Percentiles rank a stretch among this genome's conserved stretches.
phyloP scores from a whole-genome alignment of 495 filamentous ascomycete genomes.

The Cercophora samala region DNA sequence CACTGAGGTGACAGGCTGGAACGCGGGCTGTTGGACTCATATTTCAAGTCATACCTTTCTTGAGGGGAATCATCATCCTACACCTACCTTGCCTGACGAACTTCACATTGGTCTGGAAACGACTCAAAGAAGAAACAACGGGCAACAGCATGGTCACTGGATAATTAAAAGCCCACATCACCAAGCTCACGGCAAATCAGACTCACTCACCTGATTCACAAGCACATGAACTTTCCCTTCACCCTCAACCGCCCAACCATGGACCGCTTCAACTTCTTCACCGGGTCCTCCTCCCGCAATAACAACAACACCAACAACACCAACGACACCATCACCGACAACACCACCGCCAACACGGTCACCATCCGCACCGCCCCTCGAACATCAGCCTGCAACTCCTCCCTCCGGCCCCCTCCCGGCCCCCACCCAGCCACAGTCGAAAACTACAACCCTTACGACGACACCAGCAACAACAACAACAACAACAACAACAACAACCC shows the following conservation, averaged over 20 bases:
- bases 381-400: slow-evolving; percentile 22
- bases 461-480: slow-evolving; percentile 27
- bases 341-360: slow-evolving; percentile 5
- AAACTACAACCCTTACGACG: slow-evolving; percentile 6
- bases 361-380: background rate
- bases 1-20: background rate
- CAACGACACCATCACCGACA: background rate
- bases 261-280: slow-evolving; percentile 35
- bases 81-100: background rate
- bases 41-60: background rate
- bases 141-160: background rate
- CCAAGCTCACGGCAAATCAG: background rate
- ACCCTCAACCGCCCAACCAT: slow-evolving; percentile 19
- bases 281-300: background rate
- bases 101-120: background rate
- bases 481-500: slow-evolving; percentile 26
- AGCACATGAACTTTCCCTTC: slow-evolving; percentile 22
- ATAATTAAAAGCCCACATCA: background rate
- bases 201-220: slow-evolving; percentile 3
- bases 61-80: too few relatives aligned
- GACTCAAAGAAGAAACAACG: background rate
- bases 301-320: slow-evolving; percentile 12
- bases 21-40: background rate
- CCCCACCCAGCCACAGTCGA: background rate
- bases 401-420: slow-evolving; percentile 24